These are phyloP conservation scores for Marasmius oreades DNA, from an alignment of 1,284 basidiomycete species.

Conservation along the genomic window DNA sequence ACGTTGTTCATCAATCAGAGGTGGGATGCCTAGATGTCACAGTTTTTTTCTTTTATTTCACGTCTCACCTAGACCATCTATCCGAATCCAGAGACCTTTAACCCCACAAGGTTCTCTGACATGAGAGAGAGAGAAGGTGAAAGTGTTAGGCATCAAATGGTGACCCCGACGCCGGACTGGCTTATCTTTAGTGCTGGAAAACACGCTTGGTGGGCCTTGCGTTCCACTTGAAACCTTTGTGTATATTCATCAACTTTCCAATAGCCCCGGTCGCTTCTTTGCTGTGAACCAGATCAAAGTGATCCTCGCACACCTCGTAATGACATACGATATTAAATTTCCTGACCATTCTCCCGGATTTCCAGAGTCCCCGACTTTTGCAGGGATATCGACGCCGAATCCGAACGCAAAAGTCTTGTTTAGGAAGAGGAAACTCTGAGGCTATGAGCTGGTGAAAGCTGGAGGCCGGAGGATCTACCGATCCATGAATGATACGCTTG, in stretches of 20 bases:
- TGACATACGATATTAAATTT: conserved; percentile 42
- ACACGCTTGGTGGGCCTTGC: background rate
- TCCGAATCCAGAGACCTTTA: conserved; percentile 15
- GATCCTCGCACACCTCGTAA: conserved; percentile 35
- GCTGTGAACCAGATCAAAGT: conserved; percentile 38
- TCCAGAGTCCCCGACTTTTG: conserved; percentile 18
- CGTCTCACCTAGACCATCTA: conserved; percentile 10
- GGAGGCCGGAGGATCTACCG: no score
- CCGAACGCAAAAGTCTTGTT: conserved; percentile 14
- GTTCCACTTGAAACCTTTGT: background rate
- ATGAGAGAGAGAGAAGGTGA: conserved; percentile 11
- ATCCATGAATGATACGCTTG: no score
- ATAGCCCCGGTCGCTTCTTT: conserved; percentile 44
- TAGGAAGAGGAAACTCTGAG: conserved; percentile 6
- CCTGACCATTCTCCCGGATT: conserved; percentile 20
- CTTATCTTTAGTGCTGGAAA: background rate
- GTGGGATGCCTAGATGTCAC: background rate
- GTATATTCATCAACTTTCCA: background rate
- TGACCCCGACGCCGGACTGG: background rate
- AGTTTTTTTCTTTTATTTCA: background rate
- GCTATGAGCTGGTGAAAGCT: no score
- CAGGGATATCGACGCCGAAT: conserved; percentile 9
- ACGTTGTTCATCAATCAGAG: conserved; percentile 19
- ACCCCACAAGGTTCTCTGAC: conserved; percentile 19
- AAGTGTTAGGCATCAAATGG: conserved; percentile 13